phyloP scores from a whole-genome alignment of 2,329 filamentous ascomycete species.

The Chaetomiaceae sp. region DNA sequence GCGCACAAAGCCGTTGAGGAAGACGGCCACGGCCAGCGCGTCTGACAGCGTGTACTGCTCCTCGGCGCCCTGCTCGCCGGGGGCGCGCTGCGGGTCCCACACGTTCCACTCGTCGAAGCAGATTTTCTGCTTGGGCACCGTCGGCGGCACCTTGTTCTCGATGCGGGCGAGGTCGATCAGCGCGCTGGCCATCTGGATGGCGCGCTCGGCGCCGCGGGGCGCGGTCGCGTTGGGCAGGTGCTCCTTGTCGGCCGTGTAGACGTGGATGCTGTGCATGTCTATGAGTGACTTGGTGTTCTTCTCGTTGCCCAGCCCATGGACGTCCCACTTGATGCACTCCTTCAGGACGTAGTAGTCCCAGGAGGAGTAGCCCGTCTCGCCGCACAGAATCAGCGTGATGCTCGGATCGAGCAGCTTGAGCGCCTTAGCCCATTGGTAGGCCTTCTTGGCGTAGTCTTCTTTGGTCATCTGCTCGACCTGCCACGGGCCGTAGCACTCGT shows the following conservation, averaged over 20 bases:
- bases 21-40: constrained; percentile 66
- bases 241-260: constrained; percentile 60
- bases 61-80: constrained; percentile 65
- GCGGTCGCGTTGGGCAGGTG: constrained; percentile 51
- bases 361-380: constrained; percentile 59
- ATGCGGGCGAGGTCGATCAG: constrained; percentile 69
- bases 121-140: constrained; percentile 59
- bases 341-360: constrained; percentile 73
- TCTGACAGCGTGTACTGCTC: constrained; percentile 70
- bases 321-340: constrained; percentile 54
- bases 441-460: constrained; percentile 62
- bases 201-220: constrained; percentile 63
- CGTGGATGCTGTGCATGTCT: constrained; percentile 76
- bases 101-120: constrained; percentile 87
- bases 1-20: constrained; percentile 70
- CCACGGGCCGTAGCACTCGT: constrained; percentile 63
- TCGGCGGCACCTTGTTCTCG: constrained; percentile 55
- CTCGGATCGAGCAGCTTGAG: constrained; percentile 65
- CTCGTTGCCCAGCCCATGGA: constrained; percentile 12
- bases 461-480: constrained; percentile 64
- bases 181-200: constrained; percentile 62
- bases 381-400: constrained; percentile 66
- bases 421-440: constrained; percentile 66
- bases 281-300: constrained; percentile 29
- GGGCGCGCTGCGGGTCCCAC: constrained; percentile 67